Percentiles rank a stretch among this genome's conserved stretches.
Evolutionary conservation across 768 basidiomycete species (phyloP).

Genomic region (Lactarius akahatsu): DNA sequence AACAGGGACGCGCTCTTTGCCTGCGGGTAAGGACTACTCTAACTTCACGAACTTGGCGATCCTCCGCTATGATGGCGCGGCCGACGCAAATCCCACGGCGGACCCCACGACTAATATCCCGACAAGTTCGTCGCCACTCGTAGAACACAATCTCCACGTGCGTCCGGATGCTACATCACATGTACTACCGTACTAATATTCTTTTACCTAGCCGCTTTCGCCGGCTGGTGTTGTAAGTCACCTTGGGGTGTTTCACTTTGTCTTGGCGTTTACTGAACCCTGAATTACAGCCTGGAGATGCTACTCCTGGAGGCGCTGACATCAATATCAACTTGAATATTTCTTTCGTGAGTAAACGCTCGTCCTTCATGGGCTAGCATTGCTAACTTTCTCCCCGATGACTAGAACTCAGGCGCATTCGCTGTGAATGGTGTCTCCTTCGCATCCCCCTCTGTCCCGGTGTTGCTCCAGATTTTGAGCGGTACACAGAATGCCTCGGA

Average conservation of each 20-base stretch:
- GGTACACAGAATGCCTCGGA: constrained; percentile 48
- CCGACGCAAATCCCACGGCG: constrained; percentile 21
- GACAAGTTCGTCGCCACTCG: constrained; percentile 11
- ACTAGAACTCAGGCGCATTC: neutral
- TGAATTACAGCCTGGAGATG: constrained; percentile 21
- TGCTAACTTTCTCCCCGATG: neutral
- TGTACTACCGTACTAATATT: neutral
- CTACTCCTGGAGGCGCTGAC: constrained; percentile 28
- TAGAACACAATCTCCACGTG: constrained; percentile 22
- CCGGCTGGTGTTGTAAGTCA: constrained; percentile 17
- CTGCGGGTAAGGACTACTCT: neutral
- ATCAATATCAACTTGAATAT: constrained; percentile 30
- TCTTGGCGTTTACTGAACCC: neutral
- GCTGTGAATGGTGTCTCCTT: constrained; percentile 40
- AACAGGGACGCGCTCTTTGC: constrained; percentile 22
- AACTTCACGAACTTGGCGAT: constrained; percentile 27
- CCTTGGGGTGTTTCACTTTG: neutral
- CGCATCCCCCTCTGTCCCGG: constrained; percentile 46
- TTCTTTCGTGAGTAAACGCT: constrained; percentile 26
- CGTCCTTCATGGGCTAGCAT: neutral
- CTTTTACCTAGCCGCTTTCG: constrained; percentile 10
- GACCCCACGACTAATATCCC: constrained; percentile 16
- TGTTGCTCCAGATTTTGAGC: constrained; percentile 59
- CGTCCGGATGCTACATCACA: neutral
- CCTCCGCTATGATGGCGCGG: constrained; percentile 30